Evolutionary conservation across 495 filamentous ascomycete species (phyloP).

Genomic region (Neurospora tetraspora): DNA sequence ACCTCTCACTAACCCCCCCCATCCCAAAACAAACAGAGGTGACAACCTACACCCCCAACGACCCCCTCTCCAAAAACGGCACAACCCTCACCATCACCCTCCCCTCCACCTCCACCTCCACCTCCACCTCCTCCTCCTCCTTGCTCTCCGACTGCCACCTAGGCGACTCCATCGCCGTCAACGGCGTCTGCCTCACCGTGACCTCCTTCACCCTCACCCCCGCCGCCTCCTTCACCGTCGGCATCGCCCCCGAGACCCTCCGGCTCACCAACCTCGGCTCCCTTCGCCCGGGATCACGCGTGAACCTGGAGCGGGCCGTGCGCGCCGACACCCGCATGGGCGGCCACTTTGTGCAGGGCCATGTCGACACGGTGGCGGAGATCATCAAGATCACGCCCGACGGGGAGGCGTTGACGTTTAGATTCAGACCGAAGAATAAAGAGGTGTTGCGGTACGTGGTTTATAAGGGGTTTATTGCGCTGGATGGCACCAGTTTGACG

Average conservation of each 20-base stretch:
- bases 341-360: conserved; percentile 79
- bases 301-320: conserved; percentile 93
- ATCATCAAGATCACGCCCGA: conserved; percentile 63
- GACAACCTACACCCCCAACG: conserved; percentile 10
- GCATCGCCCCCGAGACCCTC: conserved; percentile 91
- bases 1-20: not conserved
- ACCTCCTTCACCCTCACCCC: conserved; percentile 53
- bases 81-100: conserved; percentile 80
- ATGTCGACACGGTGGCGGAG: conserved; percentile 79
- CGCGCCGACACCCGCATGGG: conserved; percentile 83
- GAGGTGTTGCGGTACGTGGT: conserved; percentile 75
- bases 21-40: not conserved
- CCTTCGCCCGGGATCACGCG: conserved; percentile 41
- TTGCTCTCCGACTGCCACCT: conserved; percentile 76
- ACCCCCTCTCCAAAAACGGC: conserved; percentile 31
- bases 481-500: conserved; percentile 95
- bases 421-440: conserved; percentile 61
- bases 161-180: conserved; percentile 88
- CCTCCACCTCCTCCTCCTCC: conserved; percentile 39
- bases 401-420: conserved; percentile 77
- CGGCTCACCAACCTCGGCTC: conserved; percentile 87
- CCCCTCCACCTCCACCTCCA: conserved; percentile 39
- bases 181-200: conserved; percentile 85
- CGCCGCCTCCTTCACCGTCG: conserved; percentile 68
- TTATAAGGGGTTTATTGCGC: conserved; percentile 90